These are phyloP conservation scores for Selenicereus undatus DNA, from an alignment of 148 eudicot species.

Conservation along the genomic window DNA sequence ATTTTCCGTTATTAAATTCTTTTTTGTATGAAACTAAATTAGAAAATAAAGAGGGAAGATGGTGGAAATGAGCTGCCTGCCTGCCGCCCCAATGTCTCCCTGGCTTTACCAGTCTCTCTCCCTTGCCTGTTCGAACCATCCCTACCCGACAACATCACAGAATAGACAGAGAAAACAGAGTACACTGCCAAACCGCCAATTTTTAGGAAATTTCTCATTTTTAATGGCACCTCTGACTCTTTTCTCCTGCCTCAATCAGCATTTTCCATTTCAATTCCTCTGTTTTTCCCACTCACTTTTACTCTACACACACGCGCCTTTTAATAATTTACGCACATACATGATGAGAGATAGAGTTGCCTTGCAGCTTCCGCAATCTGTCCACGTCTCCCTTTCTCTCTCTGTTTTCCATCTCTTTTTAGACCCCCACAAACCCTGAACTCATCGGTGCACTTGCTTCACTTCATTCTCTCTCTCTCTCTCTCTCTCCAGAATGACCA, in stretches of 20 bases:
- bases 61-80: neutral
- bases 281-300: slow-evolving; percentile 5
- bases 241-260: neutral
- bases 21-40: too few relatives aligned
- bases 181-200: neutral
- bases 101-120: neutral
- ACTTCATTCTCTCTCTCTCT: neutral
- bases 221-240: neutral
- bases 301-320: neutral
- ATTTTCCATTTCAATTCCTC: neutral
- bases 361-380: slow-evolving; percentile 14
- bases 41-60: neutral
- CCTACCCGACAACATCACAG: neutral
- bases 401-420: neutral
- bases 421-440: slow-evolving; percentile 6
- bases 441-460: slow-evolving; percentile 3
- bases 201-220: too few relatives aligned
- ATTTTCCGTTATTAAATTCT: too few relatives aligned
- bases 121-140: neutral
- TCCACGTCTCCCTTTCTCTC: slow-evolving; percentile 15
- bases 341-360: neutral
- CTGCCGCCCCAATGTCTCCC: neutral
- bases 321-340: neutral
- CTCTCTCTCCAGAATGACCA: neutral
- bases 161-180: neutral